These are phyloP conservation scores for Effrenium voratum DNA, from an alignment of 73 alveolate species.

Conservation along the genomic window DNA sequence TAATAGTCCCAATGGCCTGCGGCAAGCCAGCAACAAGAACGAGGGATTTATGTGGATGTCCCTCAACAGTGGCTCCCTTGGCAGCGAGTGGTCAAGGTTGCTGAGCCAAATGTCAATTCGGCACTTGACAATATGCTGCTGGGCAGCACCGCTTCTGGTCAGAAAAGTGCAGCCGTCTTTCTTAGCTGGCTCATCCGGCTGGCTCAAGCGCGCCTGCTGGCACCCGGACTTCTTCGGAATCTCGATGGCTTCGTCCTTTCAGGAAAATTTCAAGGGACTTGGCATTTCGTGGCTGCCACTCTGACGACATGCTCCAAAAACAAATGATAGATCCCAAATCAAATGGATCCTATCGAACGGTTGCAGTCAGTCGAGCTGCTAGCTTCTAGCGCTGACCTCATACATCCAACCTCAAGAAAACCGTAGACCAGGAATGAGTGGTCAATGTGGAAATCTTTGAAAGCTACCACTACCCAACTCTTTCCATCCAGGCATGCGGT, in stretches of 20 bases:
- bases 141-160: neutral
- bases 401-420: neutral
- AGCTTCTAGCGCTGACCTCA: neutral
- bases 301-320: too few species aligned
- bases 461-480: neutral
- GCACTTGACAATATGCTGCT: neutral
- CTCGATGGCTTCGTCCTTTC: conserved; percentile 38
- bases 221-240: conserved; percentile 7
- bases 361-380: neutral
- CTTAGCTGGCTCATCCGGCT: too few species aligned
- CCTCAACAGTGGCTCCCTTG: neutral
- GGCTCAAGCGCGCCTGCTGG: neutral
- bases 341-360: neutral
- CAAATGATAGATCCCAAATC: neutral
- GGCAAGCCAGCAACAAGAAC: neutral
- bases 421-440: neutral
- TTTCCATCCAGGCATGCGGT: too few species aligned
- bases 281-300: too few species aligned
- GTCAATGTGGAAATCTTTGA: neutral
- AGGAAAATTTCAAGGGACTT: too few species aligned
- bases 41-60: neutral
- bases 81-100: neutral
- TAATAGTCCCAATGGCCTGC: neutral
- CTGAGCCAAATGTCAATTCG: neutral
- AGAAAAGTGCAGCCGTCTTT: neutral